These are phyloP conservation scores for Calonectria pteridis DNA, from an alignment of 2,329 filamentous ascomycete species.

Conservation along the genomic window DNA sequence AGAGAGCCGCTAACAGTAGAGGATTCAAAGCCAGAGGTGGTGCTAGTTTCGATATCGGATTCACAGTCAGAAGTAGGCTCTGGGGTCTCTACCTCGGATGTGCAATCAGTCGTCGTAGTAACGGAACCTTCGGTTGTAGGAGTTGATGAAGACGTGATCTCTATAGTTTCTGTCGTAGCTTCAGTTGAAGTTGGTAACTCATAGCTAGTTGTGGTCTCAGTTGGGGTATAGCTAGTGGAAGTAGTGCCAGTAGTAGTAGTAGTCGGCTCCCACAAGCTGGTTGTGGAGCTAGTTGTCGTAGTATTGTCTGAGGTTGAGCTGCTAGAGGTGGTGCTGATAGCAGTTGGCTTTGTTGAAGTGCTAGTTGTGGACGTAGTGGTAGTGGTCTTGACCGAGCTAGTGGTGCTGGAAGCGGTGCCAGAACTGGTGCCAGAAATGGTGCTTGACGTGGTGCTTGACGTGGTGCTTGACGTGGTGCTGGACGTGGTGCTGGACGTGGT, in stretches of 20 bases:
- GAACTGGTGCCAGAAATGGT: conserved; percentile 35
- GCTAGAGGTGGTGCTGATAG: neutral
- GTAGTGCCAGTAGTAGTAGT: neutral
- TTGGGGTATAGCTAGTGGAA: neutral
- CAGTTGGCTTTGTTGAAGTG: neutral
- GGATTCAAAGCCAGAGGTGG: neutral
- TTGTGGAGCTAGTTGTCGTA: neutral
- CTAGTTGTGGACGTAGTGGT: neutral
- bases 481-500: conserved; percentile 19
- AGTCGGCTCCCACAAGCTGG: neutral
- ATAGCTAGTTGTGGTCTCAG: neutral
- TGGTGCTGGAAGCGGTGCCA: neutral
- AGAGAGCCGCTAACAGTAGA: neutral
- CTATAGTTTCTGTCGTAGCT: neutral
- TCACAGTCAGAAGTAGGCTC: neutral
- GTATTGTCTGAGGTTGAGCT: neutral
- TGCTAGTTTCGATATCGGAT: neutral
- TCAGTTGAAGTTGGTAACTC: neutral
- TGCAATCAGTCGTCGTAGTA: neutral
- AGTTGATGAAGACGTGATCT: neutral
- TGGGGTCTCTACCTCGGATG: neutral
- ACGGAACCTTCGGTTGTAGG: neutral
- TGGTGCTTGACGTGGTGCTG: neutral
- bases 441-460: neutral
- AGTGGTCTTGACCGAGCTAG: neutral